Base-by-base conservation (phyloP, 2,329 filamentous ascomycete genomes). In the Clonostachys byssicola region DNA sequence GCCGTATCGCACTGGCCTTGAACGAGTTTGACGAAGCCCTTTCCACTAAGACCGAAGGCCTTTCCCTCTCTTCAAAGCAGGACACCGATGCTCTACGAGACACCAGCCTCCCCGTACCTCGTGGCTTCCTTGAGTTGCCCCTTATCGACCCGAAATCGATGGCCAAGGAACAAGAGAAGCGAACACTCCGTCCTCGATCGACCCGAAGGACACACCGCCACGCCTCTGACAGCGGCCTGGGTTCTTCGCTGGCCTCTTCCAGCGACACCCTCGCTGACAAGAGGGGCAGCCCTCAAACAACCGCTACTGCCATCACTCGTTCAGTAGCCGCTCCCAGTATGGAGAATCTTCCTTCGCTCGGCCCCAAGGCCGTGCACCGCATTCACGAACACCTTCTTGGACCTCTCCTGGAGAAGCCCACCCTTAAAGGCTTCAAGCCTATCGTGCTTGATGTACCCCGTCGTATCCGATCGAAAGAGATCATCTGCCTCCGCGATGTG, bases 401-500 rank as follows among this genome's bases (percentile, higher is more conserved):
- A 56, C 92, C 92, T 33, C 83, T 96, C 44, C 78, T 94, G 48
- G 78, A 80, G 53, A 86, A 92, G 60, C 69, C 83, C 18, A 75
- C 78, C 34, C 78, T 95, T 51, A 88, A 90, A 64, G 83, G 87
- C 43, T 96, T 96, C 65, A 86, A 90, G 63, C 76, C 86, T 43
- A 81, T 96, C 57, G 78, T 96, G 53, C 77, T 86, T 56, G 86
- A 89, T 65, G 83, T 91, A 54, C 89, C 89, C 43, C 78, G 80
- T 65, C 86, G 86, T 61, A 94, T 96, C 63, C 81, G 83, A 60
- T 81, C 85, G 62, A 92, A 90, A 67, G 84, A 94, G 59, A 94
- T 97, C 60, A 84, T 88, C 64, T 96, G 88, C 71, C 81, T 97
- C 47, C 85, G 92, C 66, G 92, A 97, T 68, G 79, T 97, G 44